Evolutionary conservation across 768 basidiomycete species (phyloP).

Genomic region (Chiua virens): DNA sequence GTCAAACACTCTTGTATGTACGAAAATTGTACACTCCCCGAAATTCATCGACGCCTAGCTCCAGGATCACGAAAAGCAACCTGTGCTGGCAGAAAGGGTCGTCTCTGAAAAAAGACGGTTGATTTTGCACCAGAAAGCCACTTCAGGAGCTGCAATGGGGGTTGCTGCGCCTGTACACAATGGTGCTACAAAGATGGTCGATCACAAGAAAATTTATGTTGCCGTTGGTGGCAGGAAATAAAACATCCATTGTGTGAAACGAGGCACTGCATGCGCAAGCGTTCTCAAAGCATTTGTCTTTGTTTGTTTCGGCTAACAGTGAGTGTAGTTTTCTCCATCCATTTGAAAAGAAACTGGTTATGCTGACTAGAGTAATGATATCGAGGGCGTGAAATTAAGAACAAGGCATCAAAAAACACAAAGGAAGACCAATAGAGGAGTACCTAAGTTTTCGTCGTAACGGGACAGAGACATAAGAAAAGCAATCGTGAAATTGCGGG

Average conservation of each 20-base stretch:
- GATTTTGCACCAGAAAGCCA: constrained; percentile 30
- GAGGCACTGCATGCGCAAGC: too few species aligned
- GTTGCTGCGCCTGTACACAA: constrained; percentile 34
- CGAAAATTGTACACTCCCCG: constrained; percentile 14
- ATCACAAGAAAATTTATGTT: too few species aligned
- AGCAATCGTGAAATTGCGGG: constrained; percentile 17
- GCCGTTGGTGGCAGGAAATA: background rate
- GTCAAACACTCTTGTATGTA: background rate
- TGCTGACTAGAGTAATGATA: constrained; percentile 32
- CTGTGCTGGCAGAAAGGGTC: constrained; percentile 9
- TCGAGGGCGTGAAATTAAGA: constrained; percentile 28
- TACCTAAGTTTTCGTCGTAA: constrained; percentile 38
- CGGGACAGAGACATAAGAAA: constrained; percentile 14
- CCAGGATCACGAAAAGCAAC: background rate
- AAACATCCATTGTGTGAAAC: too few species aligned
- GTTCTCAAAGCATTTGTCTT: constrained; percentile 3
- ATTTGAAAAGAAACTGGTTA: constrained; percentile 10
- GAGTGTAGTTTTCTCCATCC: background rate
- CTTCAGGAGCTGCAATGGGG: constrained; percentile 33
- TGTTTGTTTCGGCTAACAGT: constrained; percentile 2
- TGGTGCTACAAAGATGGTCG: constrained; percentile 18
- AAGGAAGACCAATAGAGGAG: constrained; percentile 32
- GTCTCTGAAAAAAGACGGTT: constrained; percentile 5
- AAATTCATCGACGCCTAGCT: constrained; percentile 7
- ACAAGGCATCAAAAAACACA: constrained; percentile 26